A percentile compares a stretch with the other conserved stretches of the same genome.
Conservation (phyloP, 176 grass and related monocot species). For the Pontederia crassipes region DNA sequence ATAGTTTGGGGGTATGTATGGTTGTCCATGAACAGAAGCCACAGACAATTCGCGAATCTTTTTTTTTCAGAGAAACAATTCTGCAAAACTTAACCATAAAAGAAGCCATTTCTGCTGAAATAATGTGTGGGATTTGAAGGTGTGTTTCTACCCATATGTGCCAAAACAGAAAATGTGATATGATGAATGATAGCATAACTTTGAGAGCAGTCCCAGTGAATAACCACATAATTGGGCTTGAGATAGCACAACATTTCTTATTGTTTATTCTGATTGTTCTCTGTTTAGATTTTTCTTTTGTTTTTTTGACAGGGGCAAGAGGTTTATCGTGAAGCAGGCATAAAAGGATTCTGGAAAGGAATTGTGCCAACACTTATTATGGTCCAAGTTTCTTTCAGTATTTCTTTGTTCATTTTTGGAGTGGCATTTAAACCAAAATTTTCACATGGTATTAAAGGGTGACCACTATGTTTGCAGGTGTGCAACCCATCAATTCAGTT, state of each 20-base stretch:
- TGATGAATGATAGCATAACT: too few relatives aligned
- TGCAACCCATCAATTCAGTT: conserved; percentile 99
- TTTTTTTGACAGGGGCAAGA: conserved; percentile 50
- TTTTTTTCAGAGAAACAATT: too few relatives aligned
- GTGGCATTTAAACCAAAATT: not conserved
- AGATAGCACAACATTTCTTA: not conserved
- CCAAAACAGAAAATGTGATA: too few relatives aligned
- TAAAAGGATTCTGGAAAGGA: conserved; percentile 97
- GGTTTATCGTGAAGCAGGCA: conserved; percentile 68
- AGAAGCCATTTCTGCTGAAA: too few relatives aligned
- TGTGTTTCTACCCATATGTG: too few relatives aligned
- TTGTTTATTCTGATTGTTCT: not conserved
- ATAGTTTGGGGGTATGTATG: too few relatives aligned
- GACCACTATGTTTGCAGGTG: conserved; percentile 33
- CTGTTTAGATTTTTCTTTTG: not conserved
- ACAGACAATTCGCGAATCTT: too few relatives aligned
- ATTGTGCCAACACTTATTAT: conserved; percentile 93
- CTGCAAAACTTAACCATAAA: too few relatives aligned
- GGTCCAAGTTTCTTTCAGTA: conserved; percentile 26
- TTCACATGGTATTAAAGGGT: not conserved
- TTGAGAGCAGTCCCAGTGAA: too few relatives aligned
- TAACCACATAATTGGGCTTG: too few relatives aligned
- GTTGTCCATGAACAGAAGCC: too few relatives aligned
- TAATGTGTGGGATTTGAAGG: too few relatives aligned
- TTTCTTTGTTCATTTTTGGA: not conserved